These are phyloP conservation scores for Sporothrix globosa DNA, from an alignment of 2,329 filamentous ascomycete genomes.

Conservation along the genomic window DNA sequence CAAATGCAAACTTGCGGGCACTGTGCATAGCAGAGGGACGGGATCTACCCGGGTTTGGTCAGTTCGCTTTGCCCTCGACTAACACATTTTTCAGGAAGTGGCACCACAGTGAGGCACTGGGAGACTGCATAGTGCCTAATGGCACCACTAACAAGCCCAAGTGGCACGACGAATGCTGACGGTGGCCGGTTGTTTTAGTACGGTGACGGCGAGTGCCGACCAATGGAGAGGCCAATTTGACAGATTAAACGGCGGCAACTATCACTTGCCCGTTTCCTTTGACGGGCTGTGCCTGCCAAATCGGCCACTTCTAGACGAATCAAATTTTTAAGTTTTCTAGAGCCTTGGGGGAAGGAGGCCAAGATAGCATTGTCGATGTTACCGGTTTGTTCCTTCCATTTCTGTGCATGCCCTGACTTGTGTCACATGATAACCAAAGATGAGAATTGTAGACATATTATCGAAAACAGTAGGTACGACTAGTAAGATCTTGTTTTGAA, in stretches of 20 bases:
- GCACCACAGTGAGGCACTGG: constrained; percentile 28
- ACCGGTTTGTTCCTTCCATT: not conserved
- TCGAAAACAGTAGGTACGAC: constrained; percentile 5
- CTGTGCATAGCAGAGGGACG: not conserved
- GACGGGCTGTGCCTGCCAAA: not conserved
- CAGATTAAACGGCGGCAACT: not conserved
- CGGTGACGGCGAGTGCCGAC: constrained; percentile 27
- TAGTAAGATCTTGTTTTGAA: not conserved
- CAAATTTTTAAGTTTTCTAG: not conserved
- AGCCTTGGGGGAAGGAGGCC: not conserved
- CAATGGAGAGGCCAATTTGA: not conserved
- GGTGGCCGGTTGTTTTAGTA: constrained; percentile 25
- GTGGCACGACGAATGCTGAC: constrained; percentile 31
- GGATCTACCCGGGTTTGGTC: constrained; percentile 5
- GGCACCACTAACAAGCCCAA: constrained; percentile 25
- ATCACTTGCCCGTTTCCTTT: not conserved
- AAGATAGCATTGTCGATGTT: constrained; percentile 3
- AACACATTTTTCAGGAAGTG: constrained; percentile 25
- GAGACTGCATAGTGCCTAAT: constrained; percentile 20
- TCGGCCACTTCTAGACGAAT: not conserved
- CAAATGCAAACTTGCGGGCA: not conserved
- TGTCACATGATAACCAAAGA: not conserved
- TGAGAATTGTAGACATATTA: not conserved
- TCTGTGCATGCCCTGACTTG: not conserved
- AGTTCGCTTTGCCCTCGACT: not conserved